Evolutionary conservation across 176 grass and related monocot species (phyloP).

Genomic region (Thinopyrum elongatum): DNA sequence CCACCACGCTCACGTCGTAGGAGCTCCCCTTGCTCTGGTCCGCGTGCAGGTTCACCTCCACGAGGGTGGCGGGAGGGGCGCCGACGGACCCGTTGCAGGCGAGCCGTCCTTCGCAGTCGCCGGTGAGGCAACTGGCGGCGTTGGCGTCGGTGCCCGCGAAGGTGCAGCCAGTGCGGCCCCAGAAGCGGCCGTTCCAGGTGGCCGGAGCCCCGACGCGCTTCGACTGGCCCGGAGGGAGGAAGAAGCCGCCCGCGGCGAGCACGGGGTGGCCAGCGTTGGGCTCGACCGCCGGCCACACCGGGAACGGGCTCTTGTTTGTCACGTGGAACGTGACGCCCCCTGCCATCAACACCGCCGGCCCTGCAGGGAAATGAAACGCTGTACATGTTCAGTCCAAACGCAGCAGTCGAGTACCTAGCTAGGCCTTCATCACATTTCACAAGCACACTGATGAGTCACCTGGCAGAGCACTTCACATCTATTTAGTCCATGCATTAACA

Average conservation of each 20-base stretch:
- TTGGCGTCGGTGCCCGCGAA: neutral
- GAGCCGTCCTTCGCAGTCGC: slow-evolving; percentile 69
- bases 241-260: slow-evolving; percentile 66
- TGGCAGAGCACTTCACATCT: neutral
- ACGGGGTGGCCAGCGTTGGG: slow-evolving; percentile 69
- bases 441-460: neutral
- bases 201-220: slow-evolving; percentile 51
- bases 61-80: slow-evolving; percentile 63
- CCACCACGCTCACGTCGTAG: slow-evolving; percentile 84
- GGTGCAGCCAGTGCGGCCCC: slow-evolving; percentile 76
- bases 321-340: slow-evolving; percentile 51
- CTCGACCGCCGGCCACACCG: slow-evolving; percentile 76
- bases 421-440: neutral
- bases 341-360: neutral
- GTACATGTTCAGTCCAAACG: neutral
- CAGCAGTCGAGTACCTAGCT: neutral
- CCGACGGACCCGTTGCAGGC: slow-evolving; percentile 80
- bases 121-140: slow-evolving; percentile 46
- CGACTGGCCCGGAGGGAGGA: slow-evolving; percentile 48
- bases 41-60: slow-evolving; percentile 57
- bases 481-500: no score
- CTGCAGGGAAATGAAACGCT: neutral
- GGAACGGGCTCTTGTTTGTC: slow-evolving; percentile 74
- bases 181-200: slow-evolving; percentile 83
- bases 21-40: slow-evolving; percentile 60